Evolutionary conservation across 2,329 filamentous ascomycete genomes (phyloP).

Genomic region (Bertia moriformis): DNA sequence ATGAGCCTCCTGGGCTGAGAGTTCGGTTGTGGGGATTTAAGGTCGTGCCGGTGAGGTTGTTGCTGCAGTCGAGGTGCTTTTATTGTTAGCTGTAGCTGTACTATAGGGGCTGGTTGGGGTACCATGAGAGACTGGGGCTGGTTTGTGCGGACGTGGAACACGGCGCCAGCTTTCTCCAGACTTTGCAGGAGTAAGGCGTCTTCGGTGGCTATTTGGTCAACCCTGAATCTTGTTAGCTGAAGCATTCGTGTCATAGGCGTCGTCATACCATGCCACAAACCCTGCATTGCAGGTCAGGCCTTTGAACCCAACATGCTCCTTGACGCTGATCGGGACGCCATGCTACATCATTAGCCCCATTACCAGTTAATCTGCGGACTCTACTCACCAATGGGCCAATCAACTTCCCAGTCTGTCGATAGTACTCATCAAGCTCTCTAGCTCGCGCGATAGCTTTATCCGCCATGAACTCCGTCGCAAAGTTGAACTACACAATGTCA

Average conservation of each 20-base stretch:
- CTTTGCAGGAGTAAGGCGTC: conserved; percentile 15
- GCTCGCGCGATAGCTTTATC: conserved; percentile 22
- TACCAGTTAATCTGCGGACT: background rate
- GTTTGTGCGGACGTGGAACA: conserved; percentile 26
- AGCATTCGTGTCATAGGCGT: conserved; percentile 4
- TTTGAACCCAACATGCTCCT: conserved; percentile 7
- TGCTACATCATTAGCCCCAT: conserved; percentile 3
- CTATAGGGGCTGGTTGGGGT: background rate
- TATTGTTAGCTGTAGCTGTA: conserved; percentile 2
- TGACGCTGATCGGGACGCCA: conserved; percentile 9
- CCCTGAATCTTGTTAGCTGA: conserved; percentile 6
- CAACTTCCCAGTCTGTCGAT: conserved; percentile 17
- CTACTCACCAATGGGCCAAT: conserved; percentile 28
- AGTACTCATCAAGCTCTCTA: conserved; percentile 21
- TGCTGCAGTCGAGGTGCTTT: conserved; percentile 13
- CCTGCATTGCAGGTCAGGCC: conserved; percentile 8
- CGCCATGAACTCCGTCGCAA: conserved; percentile 17
- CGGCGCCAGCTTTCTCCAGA: conserved; percentile 19
- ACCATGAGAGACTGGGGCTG: conserved; percentile 22
- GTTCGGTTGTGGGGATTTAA: conserved; percentile 22
- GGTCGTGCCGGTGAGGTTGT: conserved; percentile 22
- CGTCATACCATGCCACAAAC: conserved; percentile 15
- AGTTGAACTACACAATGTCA: conserved; percentile 5
- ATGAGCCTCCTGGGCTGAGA: conserved; percentile 23
- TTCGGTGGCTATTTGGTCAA: conserved; percentile 15